Evolutionary conservation across 108 stramenopile genomes (phyloP).

Genomic region (Skeletonema grethae): DNA sequence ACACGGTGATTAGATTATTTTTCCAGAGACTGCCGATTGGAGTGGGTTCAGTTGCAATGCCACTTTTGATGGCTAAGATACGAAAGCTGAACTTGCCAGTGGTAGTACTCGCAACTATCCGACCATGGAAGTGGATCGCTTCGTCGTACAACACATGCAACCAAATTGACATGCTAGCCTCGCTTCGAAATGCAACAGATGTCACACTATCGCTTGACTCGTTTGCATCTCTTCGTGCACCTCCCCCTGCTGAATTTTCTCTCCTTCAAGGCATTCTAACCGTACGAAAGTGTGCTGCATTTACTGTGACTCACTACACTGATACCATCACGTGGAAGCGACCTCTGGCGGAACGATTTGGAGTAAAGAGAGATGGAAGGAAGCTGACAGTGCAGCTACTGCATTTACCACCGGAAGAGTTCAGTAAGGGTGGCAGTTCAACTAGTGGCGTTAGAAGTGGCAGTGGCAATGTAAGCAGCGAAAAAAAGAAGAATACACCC

Average conservation of each 20-base stretch:
- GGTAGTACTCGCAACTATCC: slow-evolving; percentile 60
- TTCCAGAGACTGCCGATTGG: slow-evolving; percentile 56
- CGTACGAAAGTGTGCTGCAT: slow-evolving; percentile 64
- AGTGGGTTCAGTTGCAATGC: slow-evolving; percentile 54
- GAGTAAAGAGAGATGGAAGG: slow-evolving; percentile 82
- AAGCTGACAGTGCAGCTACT: slow-evolving; percentile 77
- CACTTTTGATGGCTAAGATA: slow-evolving; percentile 70
- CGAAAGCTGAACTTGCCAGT: slow-evolving; percentile 67
- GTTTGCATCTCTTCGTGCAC: slow-evolving; percentile 47
- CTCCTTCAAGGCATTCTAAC: slow-evolving; percentile 74
- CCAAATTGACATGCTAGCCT: slow-evolving; percentile 34
- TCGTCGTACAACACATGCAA: slow-evolving; percentile 10
- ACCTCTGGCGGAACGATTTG: slow-evolving; percentile 68
- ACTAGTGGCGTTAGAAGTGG: slow-evolving; percentile 40
- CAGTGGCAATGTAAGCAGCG: slow-evolving; percentile 13
- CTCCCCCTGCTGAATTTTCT: slow-evolving; percentile 83
- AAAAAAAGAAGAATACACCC: not conserved
- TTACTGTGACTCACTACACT: slow-evolving; percentile 59
- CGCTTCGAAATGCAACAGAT: slow-evolving; percentile 38
- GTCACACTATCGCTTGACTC: slow-evolving; percentile 38
- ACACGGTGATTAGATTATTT: slow-evolving; percentile 64
- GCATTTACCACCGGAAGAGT: slow-evolving; percentile 87
- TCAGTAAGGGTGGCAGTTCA: slow-evolving; percentile 36
- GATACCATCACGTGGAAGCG: slow-evolving; percentile 66
- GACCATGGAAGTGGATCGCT: slow-evolving; percentile 55